phyloP scores from a whole-genome alignment of 805 yeast species.

The Sugiyamaella americana region DNA sequence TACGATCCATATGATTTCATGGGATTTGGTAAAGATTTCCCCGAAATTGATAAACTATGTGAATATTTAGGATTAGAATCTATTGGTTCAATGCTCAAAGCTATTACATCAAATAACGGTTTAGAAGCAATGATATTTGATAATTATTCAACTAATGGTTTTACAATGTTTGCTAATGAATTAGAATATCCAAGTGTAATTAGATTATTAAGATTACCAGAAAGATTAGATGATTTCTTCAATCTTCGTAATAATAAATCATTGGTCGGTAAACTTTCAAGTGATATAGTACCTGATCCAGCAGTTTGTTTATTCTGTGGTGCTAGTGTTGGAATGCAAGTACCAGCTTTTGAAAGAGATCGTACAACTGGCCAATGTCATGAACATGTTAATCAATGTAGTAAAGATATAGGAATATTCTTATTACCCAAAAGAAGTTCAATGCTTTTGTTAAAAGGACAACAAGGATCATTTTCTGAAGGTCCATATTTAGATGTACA shows the following conservation, averaged over 20 bases:
- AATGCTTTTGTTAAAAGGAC: conserved; percentile 56
- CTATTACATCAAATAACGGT: conserved; percentile 3
- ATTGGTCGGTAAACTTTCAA: neutral
- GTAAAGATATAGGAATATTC: conserved; percentile 63
- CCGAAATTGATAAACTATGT: conserved; percentile 54
- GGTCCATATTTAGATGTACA: conserved; percentile 83
- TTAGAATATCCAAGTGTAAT: conserved; percentile 62
- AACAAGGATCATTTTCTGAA: conserved; percentile 75
- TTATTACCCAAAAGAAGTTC: conserved; percentile 64
- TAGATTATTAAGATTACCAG: conserved; percentile 59
- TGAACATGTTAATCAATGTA: conserved; percentile 53
- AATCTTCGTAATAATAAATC: conserved; percentile 30
- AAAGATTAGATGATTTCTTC: conserved; percentile 60
- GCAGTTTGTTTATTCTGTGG: conserved; percentile 87
- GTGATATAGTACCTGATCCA: conserved; percentile 48
- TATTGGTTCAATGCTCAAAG: conserved; percentile 25
- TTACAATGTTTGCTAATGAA: neutral
- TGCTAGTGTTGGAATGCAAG: conserved; percentile 57
- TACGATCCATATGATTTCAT: conserved; percentile 30
- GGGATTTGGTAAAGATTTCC: conserved; percentile 24
- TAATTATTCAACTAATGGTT: neutral
- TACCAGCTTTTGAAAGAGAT: conserved; percentile 38
- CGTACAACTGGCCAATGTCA: conserved; percentile 73
- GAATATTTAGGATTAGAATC: conserved; percentile 40
- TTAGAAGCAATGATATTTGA: neutral